Evolutionary conservation across 495 filamentous ascomycete genomes (phyloP).

Genomic region (Daldinia loculata): DNA sequence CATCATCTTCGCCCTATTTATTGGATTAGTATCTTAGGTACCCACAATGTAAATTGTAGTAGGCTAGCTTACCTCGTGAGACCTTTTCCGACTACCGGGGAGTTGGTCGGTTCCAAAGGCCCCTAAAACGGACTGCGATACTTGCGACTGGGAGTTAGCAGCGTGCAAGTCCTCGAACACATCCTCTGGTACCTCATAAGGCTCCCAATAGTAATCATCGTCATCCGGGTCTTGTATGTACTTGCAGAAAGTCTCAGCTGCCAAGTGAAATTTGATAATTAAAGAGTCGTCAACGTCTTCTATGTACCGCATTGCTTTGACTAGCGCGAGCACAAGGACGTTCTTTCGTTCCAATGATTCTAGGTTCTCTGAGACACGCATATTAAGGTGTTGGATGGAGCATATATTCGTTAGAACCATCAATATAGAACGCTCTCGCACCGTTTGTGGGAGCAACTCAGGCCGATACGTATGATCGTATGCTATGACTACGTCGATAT

Average conservation of each 20-base stretch:
- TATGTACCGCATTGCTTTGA: constrained; percentile 44
- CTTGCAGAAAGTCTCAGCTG: constrained; percentile 50
- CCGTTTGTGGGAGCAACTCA: constrained; percentile 20
- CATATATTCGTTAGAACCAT: constrained; percentile 49
- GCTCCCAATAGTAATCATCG: constrained; percentile 48
- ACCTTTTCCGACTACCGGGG: constrained; percentile 48
- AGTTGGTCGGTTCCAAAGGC: constrained; percentile 14
- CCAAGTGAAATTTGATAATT: constrained; percentile 41
- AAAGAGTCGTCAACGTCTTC: constrained; percentile 39
- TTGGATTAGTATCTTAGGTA: constrained; percentile 16
- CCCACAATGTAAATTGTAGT: neutral
- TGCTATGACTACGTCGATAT: constrained; percentile 50
- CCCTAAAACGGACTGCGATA: constrained; percentile 18
- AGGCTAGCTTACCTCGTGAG: constrained; percentile 45
- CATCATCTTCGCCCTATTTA: constrained; percentile 44
- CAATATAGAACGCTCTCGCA: constrained; percentile 35
- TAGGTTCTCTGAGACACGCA: constrained; percentile 45
- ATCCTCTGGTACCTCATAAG: constrained; percentile 46
- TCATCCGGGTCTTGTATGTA: constrained; percentile 45
- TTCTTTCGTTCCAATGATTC: constrained; percentile 51
- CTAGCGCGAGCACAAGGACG: constrained; percentile 49
- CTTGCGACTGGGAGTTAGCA: constrained; percentile 18
- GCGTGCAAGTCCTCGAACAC: constrained; percentile 49
- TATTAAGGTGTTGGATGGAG: constrained; percentile 58
- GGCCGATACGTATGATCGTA: constrained; percentile 53